These are phyloP conservation scores for Acidomyces sp. DNA, from an alignment of 495 filamentous ascomycete genomes.

Conservation along the genomic window DNA sequence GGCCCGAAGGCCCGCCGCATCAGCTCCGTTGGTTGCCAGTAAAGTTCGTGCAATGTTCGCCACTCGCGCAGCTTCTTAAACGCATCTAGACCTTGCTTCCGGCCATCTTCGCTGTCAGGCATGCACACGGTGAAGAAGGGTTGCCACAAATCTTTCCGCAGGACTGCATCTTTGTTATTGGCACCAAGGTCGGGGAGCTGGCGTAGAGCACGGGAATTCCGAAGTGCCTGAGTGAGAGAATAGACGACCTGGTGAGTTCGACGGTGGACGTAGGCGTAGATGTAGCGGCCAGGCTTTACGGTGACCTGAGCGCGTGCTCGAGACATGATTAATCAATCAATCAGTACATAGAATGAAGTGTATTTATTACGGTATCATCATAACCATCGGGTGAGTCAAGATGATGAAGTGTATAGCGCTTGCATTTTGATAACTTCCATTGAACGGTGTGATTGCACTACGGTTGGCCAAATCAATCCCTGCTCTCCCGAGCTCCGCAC, in stretches of 20 bases:
- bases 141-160: conserved; percentile 89
- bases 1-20: conserved; percentile 3
- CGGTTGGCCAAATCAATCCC: too few relatives aligned
- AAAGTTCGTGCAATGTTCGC: conserved; percentile 51
- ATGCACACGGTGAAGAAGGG: conserved; percentile 68
- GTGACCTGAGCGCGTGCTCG: background rate
- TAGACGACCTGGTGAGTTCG: conserved; percentile 73
- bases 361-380: too few relatives aligned
- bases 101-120: conserved; percentile 53
- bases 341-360: too few relatives aligned
- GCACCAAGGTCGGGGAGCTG: conserved; percentile 86
- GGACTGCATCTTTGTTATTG: conserved; percentile 60
- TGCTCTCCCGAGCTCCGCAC: too few relatives aligned
- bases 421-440: too few relatives aligned
- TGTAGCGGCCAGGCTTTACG: conserved; percentile 42
- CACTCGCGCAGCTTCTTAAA: conserved; percentile 77
- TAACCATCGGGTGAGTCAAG: too few relatives aligned
- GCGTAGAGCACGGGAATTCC: conserved; percentile 54
- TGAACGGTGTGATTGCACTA: too few relatives aligned
- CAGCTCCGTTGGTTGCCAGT: conserved; percentile 35
- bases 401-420: too few relatives aligned
- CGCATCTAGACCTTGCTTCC: conserved; percentile 54
- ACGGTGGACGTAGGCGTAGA: conserved; percentile 75
- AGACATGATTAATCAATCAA: too few relatives aligned
- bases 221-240: conserved; percentile 46